These are phyloP conservation scores for Colletotrichum sp. DNA, from an alignment of 2,329 filamentous ascomycete genomes.

Conservation along the genomic window DNA sequence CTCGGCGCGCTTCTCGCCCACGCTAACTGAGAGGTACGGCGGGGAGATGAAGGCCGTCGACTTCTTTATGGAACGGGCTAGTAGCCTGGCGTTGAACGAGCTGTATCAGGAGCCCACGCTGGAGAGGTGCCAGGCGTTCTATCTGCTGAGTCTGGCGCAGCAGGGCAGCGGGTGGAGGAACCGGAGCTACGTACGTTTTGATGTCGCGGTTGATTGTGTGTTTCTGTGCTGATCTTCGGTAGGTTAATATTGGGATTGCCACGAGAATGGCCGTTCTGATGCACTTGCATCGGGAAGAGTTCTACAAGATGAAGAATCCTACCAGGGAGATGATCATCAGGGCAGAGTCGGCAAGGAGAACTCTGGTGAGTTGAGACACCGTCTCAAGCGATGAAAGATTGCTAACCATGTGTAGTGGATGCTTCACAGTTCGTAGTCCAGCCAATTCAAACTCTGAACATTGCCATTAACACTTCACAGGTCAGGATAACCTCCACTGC, in stretches of 20 bases:
- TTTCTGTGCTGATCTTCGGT: slow-evolving; percentile 23
- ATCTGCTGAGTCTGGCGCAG: slow-evolving; percentile 63
- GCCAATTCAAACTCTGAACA: too few relatives aligned
- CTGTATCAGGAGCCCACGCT: slow-evolving; percentile 58
- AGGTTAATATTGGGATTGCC: slow-evolving; percentile 63
- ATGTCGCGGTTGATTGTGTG: neutral
- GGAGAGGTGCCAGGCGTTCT: slow-evolving; percentile 63
- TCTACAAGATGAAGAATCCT: slow-evolving; percentile 48
- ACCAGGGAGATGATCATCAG: slow-evolving; percentile 50
- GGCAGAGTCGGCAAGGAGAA: slow-evolving; percentile 62
- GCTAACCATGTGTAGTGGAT: slow-evolving; percentile 51
- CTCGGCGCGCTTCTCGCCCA: slow-evolving; percentile 58
- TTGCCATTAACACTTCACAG: slow-evolving; percentile 23
- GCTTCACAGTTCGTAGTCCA: slow-evolving; percentile 49
- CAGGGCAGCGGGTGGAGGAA: slow-evolving; percentile 60
- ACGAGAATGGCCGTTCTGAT: slow-evolving; percentile 61
- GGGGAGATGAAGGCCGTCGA: slow-evolving; percentile 57
- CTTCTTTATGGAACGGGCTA: slow-evolving; percentile 57
- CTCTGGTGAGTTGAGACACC: slow-evolving; percentile 45
- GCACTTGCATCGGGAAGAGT: slow-evolving; percentile 61
- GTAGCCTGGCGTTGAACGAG: slow-evolving; percentile 51
- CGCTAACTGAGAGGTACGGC: slow-evolving; percentile 52
- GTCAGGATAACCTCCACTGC: slow-evolving; percentile 62
- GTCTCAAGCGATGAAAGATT: neutral
- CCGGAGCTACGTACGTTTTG: slow-evolving; percentile 54